Percentiles rank a stretch among this genome's conserved stretches.
These are phyloP conservation scores for Cercospora janseana DNA, from an alignment of 2,329 filamentous ascomycete species.

Conservation along the genomic window DNA sequence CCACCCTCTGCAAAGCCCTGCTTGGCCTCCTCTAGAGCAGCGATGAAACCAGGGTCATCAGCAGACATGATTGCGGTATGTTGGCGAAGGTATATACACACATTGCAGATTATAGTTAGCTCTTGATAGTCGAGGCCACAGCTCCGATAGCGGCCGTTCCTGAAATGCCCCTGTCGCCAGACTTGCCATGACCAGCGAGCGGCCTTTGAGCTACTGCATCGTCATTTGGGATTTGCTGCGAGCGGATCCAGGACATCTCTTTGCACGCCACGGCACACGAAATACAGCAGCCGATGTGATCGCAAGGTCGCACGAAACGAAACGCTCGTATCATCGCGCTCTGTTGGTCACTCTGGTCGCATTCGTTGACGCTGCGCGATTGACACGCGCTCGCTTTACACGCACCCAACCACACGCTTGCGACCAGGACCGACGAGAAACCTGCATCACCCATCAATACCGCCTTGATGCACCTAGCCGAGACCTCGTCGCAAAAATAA, in stretches of 20 bases:
- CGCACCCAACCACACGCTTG: slow-evolving; percentile 3
- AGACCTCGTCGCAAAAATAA: slow-evolving; percentile 3
- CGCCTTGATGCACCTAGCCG: slow-evolving; percentile 9
- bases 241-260: background rate
- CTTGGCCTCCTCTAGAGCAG: slow-evolving; percentile 58
- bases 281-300: slow-evolving; percentile 1
- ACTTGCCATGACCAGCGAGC: slow-evolving; percentile 5
- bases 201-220: slow-evolving; percentile 6
- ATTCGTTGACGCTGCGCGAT: background rate
- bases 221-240: slow-evolving; percentile 8
- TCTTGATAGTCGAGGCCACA: background rate
- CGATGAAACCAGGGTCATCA: slow-evolving; percentile 54
- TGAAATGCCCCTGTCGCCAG: slow-evolving; percentile 1
- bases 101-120: too few relatives aligned
- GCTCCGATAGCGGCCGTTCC: slow-evolving; percentile 6
- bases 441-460: background rate
- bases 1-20: slow-evolving; percentile 57
- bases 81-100: too few relatives aligned
- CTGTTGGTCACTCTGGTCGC: background rate
- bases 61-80: slow-evolving; percentile 29
- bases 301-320: background rate
- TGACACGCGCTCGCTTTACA: slow-evolving; percentile 1
- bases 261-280: background rate
- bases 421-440: slow-evolving; percentile 1
- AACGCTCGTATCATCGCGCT: background rate